These are phyloP conservation scores for Colletotrichum liriopes DNA, from an alignment of 2,329 filamentous ascomycete genomes.

Conservation along the genomic window DNA sequence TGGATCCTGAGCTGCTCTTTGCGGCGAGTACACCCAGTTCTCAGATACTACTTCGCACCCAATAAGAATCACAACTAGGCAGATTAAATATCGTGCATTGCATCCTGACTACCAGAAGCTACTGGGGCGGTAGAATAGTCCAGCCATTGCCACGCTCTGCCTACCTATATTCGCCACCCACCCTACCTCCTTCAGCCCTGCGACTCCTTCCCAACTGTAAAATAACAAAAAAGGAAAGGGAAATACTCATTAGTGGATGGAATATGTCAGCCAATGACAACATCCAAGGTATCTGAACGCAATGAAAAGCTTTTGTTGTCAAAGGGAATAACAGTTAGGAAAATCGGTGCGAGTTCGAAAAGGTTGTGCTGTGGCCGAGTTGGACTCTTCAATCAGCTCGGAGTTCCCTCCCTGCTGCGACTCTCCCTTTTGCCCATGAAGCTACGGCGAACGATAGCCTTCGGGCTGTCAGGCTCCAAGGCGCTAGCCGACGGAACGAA, in stretches of 20 bases:
- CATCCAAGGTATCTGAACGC: conserved; percentile 38
- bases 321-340: conserved; percentile 16
- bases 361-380: background rate
- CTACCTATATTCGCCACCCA: conserved; percentile 18
- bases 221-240: conserved; percentile 1
- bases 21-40: background rate
- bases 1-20: background rate
- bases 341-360: background rate
- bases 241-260: conserved; percentile 19
- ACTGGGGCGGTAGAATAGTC: background rate
- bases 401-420: conserved; percentile 62
- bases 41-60: background rate
- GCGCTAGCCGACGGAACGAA: conserved; percentile 69
- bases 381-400: conserved; percentile 39
- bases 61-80: background rate
- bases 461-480: conserved; percentile 63
- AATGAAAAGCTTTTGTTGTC: conserved; percentile 24
- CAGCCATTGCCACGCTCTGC: conserved; percentile 15
- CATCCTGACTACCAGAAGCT: background rate
- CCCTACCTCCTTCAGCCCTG: conserved; percentile 8
- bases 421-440: conserved; percentile 71
- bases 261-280: conserved; percentile 11
- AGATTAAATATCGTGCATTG: conserved; percentile 3
- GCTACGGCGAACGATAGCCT: conserved; percentile 64
- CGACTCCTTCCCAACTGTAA: conserved; percentile 23